Conservation (phyloP, 495 filamentous ascomycete species). For the Lichenothelia convexa region DNA sequence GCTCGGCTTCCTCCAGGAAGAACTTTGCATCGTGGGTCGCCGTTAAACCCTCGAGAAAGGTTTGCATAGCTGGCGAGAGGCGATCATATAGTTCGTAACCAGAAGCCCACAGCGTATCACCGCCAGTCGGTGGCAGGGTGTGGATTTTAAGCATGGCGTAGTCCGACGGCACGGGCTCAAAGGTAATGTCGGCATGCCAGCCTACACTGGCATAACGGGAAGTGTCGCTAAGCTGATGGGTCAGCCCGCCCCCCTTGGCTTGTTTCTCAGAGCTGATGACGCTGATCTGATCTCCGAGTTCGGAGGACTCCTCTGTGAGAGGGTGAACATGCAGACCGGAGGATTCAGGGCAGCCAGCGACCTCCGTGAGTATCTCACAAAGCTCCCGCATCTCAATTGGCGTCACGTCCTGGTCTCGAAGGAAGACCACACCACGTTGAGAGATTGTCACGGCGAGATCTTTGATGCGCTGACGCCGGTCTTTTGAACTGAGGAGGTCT, state of each 20-base stretch:
- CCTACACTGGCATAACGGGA: conserved; percentile 13
- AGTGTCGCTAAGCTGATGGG: conserved; percentile 6
- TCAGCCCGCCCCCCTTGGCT: conserved; percentile 24
- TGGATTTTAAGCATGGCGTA: conserved; percentile 23
- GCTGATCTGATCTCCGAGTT: conserved; percentile 49
- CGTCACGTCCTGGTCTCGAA: conserved; percentile 55
- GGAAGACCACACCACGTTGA: conserved; percentile 65
- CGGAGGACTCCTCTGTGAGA: conserved; percentile 41
- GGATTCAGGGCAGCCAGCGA: conserved; percentile 5
- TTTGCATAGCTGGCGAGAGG: conserved; percentile 42
- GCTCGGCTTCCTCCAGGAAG: conserved; percentile 38
- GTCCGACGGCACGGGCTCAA: conserved; percentile 19
- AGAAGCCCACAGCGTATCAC: conserved; percentile 46
- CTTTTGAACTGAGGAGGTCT: conserved; percentile 23
- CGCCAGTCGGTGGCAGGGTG: conserved; percentile 51
- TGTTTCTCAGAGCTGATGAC: conserved; percentile 44
- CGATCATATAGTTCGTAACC: conserved; percentile 69
- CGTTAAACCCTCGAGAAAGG: conserved; percentile 50
- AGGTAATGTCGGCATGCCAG: conserved; percentile 22
- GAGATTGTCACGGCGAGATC: conserved; percentile 57
- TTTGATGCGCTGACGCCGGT: conserved; percentile 46
- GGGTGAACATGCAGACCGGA: conserved; percentile 52
- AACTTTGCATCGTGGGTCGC: conserved; percentile 43
- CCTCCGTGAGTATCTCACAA: not conserved
- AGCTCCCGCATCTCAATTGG: not conserved